phyloP scores from a whole-genome alignment of 768 basidiomycete genomes.

The Mycena vitilis region DNA sequence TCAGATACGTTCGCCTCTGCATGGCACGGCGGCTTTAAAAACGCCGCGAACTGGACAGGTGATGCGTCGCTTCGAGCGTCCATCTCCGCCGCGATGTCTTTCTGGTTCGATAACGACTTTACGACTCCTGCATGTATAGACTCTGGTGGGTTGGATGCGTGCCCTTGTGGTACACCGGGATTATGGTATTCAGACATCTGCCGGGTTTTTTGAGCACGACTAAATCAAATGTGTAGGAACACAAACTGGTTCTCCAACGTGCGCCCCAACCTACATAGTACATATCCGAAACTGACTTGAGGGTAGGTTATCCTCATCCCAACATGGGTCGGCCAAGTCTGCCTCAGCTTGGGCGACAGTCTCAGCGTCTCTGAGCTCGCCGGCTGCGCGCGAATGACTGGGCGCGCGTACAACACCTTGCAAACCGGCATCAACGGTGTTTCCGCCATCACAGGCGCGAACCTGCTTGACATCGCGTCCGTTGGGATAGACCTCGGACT shows the following conservation, averaged over 20 bases:
- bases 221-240: slow-evolving; percentile 51
- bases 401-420: slow-evolving; percentile 55
- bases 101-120: slow-evolving; percentile 66
- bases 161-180: slow-evolving; percentile 61
- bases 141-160: slow-evolving; percentile 54
- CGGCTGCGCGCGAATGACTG: slow-evolving; percentile 55
- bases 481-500: slow-evolving; percentile 56
- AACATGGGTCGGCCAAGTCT: slow-evolving; percentile 58
- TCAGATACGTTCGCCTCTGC: slow-evolving; percentile 61
- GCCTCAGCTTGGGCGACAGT: slow-evolving; percentile 54
- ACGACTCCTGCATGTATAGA: slow-evolving; percentile 58
- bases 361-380: slow-evolving; percentile 48
- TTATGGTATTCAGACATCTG: slow-evolving; percentile 39
- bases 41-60: slow-evolving; percentile 50
- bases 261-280: slow-evolving; percentile 20
- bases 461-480: slow-evolving; percentile 62
- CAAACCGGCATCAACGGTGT: slow-evolving; percentile 51
- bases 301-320: slow-evolving; percentile 64
- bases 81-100: slow-evolving; percentile 56
- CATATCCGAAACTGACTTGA: neutral
- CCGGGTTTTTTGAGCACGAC: neutral
- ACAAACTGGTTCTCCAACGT: slow-evolving; percentile 67
- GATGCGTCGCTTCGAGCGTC: slow-evolving; percentile 47
- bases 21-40: slow-evolving; percentile 60
- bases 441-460: slow-evolving; percentile 63